Base-by-base conservation (phyloP, 1,139 yeast species). In the Lodderomyces oxycetoniae region DNA sequence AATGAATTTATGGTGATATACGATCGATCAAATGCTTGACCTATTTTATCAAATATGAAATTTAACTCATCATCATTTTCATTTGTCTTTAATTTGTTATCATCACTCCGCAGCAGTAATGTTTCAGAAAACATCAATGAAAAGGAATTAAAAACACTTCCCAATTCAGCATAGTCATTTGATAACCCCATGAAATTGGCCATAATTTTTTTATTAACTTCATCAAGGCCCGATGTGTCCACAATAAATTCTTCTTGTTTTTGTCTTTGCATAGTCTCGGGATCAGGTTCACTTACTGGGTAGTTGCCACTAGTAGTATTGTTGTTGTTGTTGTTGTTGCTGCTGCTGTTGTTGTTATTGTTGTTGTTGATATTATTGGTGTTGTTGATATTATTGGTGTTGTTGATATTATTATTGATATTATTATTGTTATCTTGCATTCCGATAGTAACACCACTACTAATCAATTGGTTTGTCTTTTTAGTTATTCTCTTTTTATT, bases 21-120 rank as follows among this genome's bases (percentile, higher is more conserved):
- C 23, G 79, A 77, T 29, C 84, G 71, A 51, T 87, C 96, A 48
- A 83, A 79, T 0, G 84, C 79, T 50, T 82, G 87, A 3, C 96
- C 95, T 10, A 86, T 71, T 42, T 77, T 75, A 44, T 88, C 95
- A 37, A 67, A 54, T 1, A 67, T 52, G 7, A 62, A 41, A 41
- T 61, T 59, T 31, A 87, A 41, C 37, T 63, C 63, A 4, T 57
- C 48, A 20, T 57, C 62, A 11, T 31, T 24, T 15, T 57, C 61
- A 6, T 49, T 53, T n/a, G 47, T 47, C 13, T 48, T 50, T 17
- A 20, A 15, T 10, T 22, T 10, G 4, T 10, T 20, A 30, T 12
- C 26, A 5, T 16, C 12, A 14, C 12, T 8, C 12, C 25, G 28
- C 33, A 31, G 33, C 31, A 26, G 38, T 28, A 50, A 36, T 36